Evolutionary conservation across 352 stramenopile species (phyloP).

Genomic region (Aphanomyces euteiches): DNA sequence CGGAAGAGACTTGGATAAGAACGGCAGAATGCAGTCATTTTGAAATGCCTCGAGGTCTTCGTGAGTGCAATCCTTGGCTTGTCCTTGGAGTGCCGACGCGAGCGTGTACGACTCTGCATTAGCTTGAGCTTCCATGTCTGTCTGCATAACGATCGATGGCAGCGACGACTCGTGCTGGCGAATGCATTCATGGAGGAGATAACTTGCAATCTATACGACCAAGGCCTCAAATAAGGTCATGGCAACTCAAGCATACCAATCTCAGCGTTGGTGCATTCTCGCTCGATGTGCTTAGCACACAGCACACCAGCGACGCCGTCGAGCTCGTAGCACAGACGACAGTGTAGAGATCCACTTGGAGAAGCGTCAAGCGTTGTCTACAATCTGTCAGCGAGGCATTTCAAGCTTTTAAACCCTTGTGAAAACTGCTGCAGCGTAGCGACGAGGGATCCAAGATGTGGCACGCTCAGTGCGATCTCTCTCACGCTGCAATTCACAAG

Average conservation of each 20-base stretch:
- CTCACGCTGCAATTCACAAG: not conserved
- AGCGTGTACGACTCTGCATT: constrained; percentile 19
- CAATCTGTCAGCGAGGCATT: not conserved
- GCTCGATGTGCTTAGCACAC: constrained; percentile 10
- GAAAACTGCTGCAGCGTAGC: constrained; percentile 28
- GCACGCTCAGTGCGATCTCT: not conserved
- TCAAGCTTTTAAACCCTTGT: constrained; percentile 8
- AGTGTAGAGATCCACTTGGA: not conserved
- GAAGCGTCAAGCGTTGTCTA: constrained; percentile 17
- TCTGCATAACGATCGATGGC: constrained; percentile 5
- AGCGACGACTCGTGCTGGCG: not conserved
- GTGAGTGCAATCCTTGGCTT: constrained; percentile 1
- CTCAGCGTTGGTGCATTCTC: not conserved
- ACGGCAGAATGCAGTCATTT: not conserved
- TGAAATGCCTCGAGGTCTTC: constrained; percentile 4
- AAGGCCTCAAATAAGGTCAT: not conserved
- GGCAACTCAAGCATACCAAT: constrained; percentile 8
- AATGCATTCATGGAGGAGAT: constrained; percentile 9
- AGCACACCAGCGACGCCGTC: not conserved
- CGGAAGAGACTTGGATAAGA: not conserved
- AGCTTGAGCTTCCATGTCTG: constrained; percentile 11
- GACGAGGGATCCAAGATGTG: constrained; percentile 21
- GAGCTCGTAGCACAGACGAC: constrained; percentile 6
- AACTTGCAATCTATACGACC: not conserved
- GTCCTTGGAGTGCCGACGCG: constrained; percentile 11